Base-by-base conservation (phyloP, 352 stramenopile species). In the Phytophthora cactorum region DNA sequence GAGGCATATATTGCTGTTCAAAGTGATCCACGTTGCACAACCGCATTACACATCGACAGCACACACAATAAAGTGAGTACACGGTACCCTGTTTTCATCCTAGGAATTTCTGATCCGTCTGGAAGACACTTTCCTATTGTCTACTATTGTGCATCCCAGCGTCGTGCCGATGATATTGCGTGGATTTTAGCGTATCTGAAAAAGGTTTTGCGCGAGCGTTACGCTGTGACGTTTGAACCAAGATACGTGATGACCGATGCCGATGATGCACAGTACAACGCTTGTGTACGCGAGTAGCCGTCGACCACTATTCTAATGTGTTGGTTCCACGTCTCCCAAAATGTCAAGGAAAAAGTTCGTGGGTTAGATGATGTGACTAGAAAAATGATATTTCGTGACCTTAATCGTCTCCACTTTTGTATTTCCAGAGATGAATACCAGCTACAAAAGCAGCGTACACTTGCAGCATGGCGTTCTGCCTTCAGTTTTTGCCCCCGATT, bases 1-100 rank as follows among this genome's bases (percentile, higher is more conserved):
- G 55, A 47, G 12, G 31, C 10, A 4, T 62, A 62, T 4, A 28
- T 53, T 27, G 28, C n/a, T n/a, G 32, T 62, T 27, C 54, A 62
- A 7, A 17, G 12, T 5, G 54, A 62, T 14, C 43, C 17, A 4
- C 43, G 29, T 7, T 62, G 54, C 8, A 46, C 44, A n/a, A 53
- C 29, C 2, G 14, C 46, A 14, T 17, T 62, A 34, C 54, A 62
- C 25, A 47, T 62, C 15, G 54, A 62, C 11, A 53, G 54, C 5
- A 54, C 55, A 6, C 55, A 62, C 25, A 47, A 17, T 15, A 45
- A 29, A 3, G 17, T 53, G 6, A 25, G 29, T 29, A 49, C 50
- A 36, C 10, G 31, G 22, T 62, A 53, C 12, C 10, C 43, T 22
- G 55, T 53, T 2, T 62, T 62, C 17, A 34, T 53, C 5, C 25